Evolutionary conservation across 495 filamentous ascomycete species (phyloP), one percentile per base, ranked within the genome.

Genomic region (Penicillium argentinense): DNA sequence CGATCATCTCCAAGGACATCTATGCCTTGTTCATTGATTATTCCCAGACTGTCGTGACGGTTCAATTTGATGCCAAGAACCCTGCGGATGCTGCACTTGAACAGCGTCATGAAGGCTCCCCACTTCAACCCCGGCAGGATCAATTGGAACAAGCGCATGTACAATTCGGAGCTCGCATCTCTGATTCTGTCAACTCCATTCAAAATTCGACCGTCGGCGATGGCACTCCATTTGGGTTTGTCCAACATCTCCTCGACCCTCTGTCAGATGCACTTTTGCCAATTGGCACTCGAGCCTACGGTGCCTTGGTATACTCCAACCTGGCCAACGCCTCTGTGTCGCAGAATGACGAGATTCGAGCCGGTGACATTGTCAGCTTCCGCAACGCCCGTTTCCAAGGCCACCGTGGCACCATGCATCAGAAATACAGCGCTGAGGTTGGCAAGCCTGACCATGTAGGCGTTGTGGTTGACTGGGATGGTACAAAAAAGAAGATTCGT

Each of bases 401-500:
- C 23, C 95, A 98, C 64, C 88, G 91, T 50, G 93, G 93, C 3
- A 80, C 89, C 8, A 88, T 98, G 86, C 91, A 96, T 58, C 84
- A 87, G 53, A 97, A 97, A 68, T 98, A 98, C 61, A 84, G 71
- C 41, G 69, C 80, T 26, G 93, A 98, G 50, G 89, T 96, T 0
- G 93, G 93, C 37, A 90, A 87, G 58, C 87, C 88, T 3, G 92
- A 96, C 55, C 93, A 98, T 66, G 93, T 97, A 1, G 95, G 79
- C 3, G 74, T 98, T n/a, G 91, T 97, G n/a, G 79, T 90, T 9
- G 93, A 98, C 62, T 98, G 93, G 93, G 93, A 98, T 64, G 93
- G 93, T 23, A 96, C 90, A 19, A 96, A 97, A 77, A 97, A 96
- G 81, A 96, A 96, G 78, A 85, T 98, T 26, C 73, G 91, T 28